Evolutionary conservation across 129 eudicot species (phyloP).

Genomic region (Lactuca sativa): DNA sequence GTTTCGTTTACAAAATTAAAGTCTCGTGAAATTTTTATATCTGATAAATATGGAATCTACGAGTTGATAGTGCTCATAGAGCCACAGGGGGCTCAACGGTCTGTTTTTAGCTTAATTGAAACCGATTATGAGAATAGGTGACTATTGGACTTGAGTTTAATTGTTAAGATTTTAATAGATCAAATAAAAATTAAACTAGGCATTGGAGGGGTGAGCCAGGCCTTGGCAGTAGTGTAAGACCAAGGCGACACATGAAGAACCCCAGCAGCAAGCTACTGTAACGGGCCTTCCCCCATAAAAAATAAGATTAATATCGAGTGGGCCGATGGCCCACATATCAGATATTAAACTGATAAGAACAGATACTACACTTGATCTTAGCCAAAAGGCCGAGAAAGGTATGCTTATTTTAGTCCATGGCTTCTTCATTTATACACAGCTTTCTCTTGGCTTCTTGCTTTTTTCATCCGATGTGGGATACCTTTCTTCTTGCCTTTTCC

Average conservation of each 20-base stretch:
- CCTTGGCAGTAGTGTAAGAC: too few species aligned
- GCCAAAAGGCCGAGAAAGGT: conserved; percentile 84
- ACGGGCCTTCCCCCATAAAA: too few species aligned
- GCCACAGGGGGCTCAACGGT: conserved; percentile 51
- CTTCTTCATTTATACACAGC: too few species aligned
- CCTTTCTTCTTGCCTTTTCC: too few species aligned
- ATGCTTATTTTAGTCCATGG: conserved; percentile 3
- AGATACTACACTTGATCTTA: conserved; percentile 77
- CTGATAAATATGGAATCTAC: neutral
- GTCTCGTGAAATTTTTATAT: neutral
- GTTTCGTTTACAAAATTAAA: neutral
- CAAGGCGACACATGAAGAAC: too few species aligned
- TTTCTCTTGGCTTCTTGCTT: too few species aligned
- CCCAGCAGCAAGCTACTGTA: too few species aligned
- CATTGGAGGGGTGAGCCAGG: neutral
- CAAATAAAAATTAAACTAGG: neutral
- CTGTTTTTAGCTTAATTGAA: conserved; percentile 25
- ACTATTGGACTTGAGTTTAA: neutral
- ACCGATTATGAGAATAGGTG: conserved; percentile 27
- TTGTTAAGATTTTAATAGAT: neutral
- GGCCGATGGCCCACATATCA: conserved; percentile 17
- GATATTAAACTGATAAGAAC: conserved; percentile 61
- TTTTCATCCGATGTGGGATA: too few species aligned
- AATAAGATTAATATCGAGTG: too few species aligned
- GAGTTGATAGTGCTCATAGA: conserved; percentile 47